Percentiles rank a stretch among this genome's conserved stretches.
phyloP scores from a whole-genome alignment of 805 yeast genomes.

The Sungouiella thailandica region DNA sequence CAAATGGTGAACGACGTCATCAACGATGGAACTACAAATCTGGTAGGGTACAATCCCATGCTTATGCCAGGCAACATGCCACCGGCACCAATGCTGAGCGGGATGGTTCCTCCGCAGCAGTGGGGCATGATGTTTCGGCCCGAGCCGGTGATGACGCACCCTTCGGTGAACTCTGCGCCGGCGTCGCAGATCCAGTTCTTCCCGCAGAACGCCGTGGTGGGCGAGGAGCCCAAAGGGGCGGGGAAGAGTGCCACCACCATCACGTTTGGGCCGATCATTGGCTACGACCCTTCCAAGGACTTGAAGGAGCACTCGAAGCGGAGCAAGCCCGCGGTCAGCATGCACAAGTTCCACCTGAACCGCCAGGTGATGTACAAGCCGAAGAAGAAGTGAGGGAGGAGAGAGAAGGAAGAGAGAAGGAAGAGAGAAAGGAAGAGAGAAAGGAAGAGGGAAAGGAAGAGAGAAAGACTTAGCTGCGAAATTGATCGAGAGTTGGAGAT shows the following conservation, averaged over 20 bases:
- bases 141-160: too few species aligned
- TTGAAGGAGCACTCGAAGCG: constrained; percentile 11
- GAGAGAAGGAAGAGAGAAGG: neutral
- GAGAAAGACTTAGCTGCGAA: too few species aligned
- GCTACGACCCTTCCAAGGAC: constrained; percentile 36
- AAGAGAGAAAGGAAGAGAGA: too few species aligned
- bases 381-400: constrained; percentile 14
- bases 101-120: neutral
- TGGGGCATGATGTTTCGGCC: neutral
- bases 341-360: constrained; percentile 27
- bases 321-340: constrained; percentile 17
- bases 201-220: neutral
- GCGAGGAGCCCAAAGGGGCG: constrained; percentile 8
- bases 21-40: too few species aligned
- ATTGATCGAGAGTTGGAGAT: neutral
- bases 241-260: constrained; percentile 26
- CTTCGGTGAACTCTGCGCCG: constrained; percentile 14
- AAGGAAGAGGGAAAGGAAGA: too few species aligned
- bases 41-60: too few species aligned
- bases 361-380: constrained; percentile 35
- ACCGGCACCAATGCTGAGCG: too few species aligned
- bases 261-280: constrained; percentile 37
- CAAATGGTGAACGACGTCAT: too few species aligned
- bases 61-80: too few species aligned
- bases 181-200: constrained; percentile 16